Base-by-base conservation (phyloP, 2,329 filamentous ascomycete genomes). In the Paecilomyces sp. region DNA sequence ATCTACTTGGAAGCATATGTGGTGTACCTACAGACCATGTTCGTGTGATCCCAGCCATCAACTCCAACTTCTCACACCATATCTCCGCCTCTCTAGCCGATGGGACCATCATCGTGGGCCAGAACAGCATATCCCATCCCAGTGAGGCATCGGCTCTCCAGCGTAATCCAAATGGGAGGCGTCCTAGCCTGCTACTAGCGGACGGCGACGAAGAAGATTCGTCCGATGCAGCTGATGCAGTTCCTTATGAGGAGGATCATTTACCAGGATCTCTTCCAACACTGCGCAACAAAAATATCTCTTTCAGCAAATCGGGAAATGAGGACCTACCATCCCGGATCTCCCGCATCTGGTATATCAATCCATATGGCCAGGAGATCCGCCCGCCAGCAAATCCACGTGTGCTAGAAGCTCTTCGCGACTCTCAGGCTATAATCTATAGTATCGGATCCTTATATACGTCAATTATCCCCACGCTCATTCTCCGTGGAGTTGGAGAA, bases 311-410 rank as follows among this genome's bases (percentile, higher is more conserved):
- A 76, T 80, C 68, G 2, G 85, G 90, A 62, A 90, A 93, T 58
- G 88, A 92, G 66, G 90, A 94, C 58, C 80, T 97, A 1, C 84
- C 90, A 0, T 83, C 88, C 0, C 83, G 90, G 30, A 96, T 97
- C 66, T 81, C 87, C 58, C 80, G 92, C 2, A 82, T 97, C 33
- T 97, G 92, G 91, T 97, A 97, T 78, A 97, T 97, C 77, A 97
- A 97, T 70, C 93, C 93, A 0, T 97, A 97, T 73, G 93, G 93
- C n/a, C 91, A 97, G 71, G 92, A 97, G 74, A 97, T 97, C 65
- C 85, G 88, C 18, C 90, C 92, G 0, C 83, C 87, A 0, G 89
- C 91, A 1, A 97, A 96, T 68, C 87, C 91, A 0, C 87, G 91
- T 56, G 91, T 93, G 0, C 67, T 96, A 0, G 82, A 85, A 7